phyloP scores from a whole-genome alignment of 306 rosid genomes.

The Inga laurina region DNA sequence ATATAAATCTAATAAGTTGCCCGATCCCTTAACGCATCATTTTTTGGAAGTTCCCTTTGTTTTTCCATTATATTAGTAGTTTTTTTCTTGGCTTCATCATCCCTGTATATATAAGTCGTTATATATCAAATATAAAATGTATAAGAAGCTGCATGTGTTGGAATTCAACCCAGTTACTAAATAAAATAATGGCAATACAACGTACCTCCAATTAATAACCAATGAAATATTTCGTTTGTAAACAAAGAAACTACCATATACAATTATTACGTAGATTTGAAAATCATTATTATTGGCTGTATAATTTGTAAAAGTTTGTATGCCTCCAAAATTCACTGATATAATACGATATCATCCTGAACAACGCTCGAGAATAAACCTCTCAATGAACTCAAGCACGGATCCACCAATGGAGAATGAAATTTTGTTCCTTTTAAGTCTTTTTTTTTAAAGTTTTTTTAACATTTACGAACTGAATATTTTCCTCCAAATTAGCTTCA shows the following conservation, averaged over 20 bases:
- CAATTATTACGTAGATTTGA: not conserved
- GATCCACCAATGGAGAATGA: not conserved
- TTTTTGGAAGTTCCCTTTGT: not conserved
- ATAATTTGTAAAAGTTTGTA: not conserved
- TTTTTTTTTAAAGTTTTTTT: no score
- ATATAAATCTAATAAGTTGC: not conserved
- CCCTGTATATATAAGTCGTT: no score
- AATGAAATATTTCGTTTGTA: not conserved
- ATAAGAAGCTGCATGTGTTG: not conserved
- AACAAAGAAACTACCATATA: not conserved
- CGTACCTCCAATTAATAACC: not conserved
- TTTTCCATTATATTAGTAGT: not conserved
- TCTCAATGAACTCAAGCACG: not conserved
- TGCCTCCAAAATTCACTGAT: not conserved
- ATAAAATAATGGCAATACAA: not conserved
- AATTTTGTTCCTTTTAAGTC: not conserved
- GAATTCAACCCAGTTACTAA: not conserved
- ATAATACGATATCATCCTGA: not conserved
- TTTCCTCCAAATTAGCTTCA: not conserved
- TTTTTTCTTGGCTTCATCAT: not conserved
- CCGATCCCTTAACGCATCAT: not conserved
- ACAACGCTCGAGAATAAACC: not conserved
- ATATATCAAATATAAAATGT: no score
- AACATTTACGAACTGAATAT: not conserved
- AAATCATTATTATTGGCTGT: not conserved